Percentiles rank a stretch among this genome's conserved stretches.
Evolutionary conservation across 2,329 filamentous ascomycete genomes (phyloP).

Genomic region (Zasmidium angulare): DNA sequence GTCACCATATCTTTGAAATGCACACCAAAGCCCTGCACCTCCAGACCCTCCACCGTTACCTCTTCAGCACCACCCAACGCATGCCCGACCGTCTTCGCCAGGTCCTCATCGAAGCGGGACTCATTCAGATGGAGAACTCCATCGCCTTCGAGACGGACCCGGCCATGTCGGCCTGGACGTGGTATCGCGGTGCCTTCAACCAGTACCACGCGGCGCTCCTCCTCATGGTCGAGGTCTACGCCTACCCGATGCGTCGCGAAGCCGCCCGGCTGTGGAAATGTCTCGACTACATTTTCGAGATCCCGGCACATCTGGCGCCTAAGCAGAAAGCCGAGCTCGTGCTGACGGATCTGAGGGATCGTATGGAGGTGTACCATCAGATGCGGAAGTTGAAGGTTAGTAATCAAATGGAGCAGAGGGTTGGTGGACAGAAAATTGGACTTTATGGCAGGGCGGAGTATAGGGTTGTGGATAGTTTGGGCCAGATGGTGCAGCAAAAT

Average conservation of each 20-base stretch:
- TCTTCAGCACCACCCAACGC: slow-evolving; percentile 46
- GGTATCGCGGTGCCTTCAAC: slow-evolving; percentile 67
- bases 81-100: slow-evolving; percentile 65
- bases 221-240: slow-evolving; percentile 66
- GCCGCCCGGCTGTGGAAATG: slow-evolving; percentile 68
- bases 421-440: slow-evolving; percentile 15
- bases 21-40: slow-evolving; percentile 63
- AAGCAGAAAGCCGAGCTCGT: slow-evolving; percentile 62
- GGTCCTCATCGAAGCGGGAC: slow-evolving; percentile 63
- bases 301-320: slow-evolving; percentile 53
- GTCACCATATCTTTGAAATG: slow-evolving; percentile 64
- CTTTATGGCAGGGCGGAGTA: not conserved
- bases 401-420: slow-evolving; percentile 32
- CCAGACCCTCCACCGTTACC: slow-evolving; percentile 68
- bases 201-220: slow-evolving; percentile 72
- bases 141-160: slow-evolving; percentile 56
- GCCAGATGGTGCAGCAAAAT: slow-evolving; percentile 17
- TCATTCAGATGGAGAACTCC: slow-evolving; percentile 54
- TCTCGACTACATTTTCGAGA: slow-evolving; percentile 69
- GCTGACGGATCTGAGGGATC: slow-evolving; percentile 61
- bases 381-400: slow-evolving; percentile 52
- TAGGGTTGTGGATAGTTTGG: slow-evolving; percentile 10
- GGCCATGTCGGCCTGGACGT: slow-evolving; percentile 60
- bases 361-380: slow-evolving; percentile 59
- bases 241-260: slow-evolving; percentile 56